phyloP scores from a whole-genome alignment of 176 grass and related monocot species.

The Phoenix roebelenii region DNA sequence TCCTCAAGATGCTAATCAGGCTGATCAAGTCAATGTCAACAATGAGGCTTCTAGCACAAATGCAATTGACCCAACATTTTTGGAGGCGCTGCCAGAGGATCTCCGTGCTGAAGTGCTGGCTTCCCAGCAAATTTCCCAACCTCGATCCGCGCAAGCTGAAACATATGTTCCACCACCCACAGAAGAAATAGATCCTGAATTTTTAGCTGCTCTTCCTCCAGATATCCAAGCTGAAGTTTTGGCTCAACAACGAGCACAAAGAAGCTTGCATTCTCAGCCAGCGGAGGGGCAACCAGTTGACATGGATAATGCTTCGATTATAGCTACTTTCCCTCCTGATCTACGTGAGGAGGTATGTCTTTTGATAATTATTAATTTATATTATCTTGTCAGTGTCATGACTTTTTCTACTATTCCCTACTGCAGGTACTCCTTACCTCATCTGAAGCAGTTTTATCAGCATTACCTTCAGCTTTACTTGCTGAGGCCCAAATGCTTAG shows the following conservation, averaged over 20 bases:
- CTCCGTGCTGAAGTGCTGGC: slow-evolving; percentile 75
- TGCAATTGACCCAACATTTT: slow-evolving; percentile 85
- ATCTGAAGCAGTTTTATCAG: slow-evolving; percentile 71
- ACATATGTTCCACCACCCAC: slow-evolving; percentile 34
- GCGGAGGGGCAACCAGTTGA: slow-evolving; percentile 53
- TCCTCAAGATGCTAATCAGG: slow-evolving; percentile 23
- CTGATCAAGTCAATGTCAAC: slow-evolving; percentile 25
- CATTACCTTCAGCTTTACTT: slow-evolving; percentile 62
- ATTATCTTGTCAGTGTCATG: slow-evolving; percentile 2
- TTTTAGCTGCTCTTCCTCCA: slow-evolving; percentile 79
- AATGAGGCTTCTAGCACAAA: slow-evolving; percentile 40
- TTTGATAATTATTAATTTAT: neutral
- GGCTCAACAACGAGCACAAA: slow-evolving; percentile 63
- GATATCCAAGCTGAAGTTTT: slow-evolving; percentile 83
- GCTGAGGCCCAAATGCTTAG: slow-evolving; percentile 82
- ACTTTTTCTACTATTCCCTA: neutral
- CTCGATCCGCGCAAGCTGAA: slow-evolving; percentile 27
- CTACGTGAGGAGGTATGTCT: slow-evolving; percentile 60
- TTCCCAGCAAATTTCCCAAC: slow-evolving; percentile 51
- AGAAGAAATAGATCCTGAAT: slow-evolving; percentile 89
- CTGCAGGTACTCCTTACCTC: slow-evolving; percentile 75
- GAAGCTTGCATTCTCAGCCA: slow-evolving; percentile 32
- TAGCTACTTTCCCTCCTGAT: slow-evolving; percentile 85
- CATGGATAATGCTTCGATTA: slow-evolving; percentile 94
- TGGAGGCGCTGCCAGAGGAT: slow-evolving; percentile 83